Percentiles rank a stretch among this genome's conserved stretches.
Evolutionary conservation across 352 stramenopile species (phyloP).

Genomic region (Phytophthora litchii): DNA sequence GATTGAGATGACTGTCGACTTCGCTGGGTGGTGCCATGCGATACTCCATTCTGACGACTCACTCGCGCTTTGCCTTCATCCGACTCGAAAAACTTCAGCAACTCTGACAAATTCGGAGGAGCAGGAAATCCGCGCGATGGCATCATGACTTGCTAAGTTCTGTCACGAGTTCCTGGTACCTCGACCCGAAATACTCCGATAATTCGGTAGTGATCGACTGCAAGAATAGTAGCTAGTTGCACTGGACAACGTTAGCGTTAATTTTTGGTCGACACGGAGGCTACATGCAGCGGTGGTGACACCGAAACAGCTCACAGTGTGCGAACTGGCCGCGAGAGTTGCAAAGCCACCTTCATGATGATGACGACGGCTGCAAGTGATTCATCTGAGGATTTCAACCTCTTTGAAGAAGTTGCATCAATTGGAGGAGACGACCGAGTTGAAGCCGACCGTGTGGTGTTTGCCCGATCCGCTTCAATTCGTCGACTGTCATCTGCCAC

Average conservation of each 20-base stretch:
- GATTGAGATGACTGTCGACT: conserved; percentile 1
- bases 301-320: conserved; percentile 3
- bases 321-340: conserved; percentile 12
- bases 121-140: conserved; percentile 38
- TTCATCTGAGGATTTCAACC: conserved; percentile 2
- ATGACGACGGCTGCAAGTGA: conserved; percentile 10
- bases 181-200: conserved; percentile 26
- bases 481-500: conserved; percentile 35
- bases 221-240: conserved; percentile 22
- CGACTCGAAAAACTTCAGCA: conserved; percentile 54
- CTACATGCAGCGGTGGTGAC: conserved; percentile 3
- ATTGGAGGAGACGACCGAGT: conserved; percentile 28
- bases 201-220: conserved; percentile 1
- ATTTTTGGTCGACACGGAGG: conserved; percentile 6
- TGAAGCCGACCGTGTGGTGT: conserved; percentile 41
- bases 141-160: conserved; percentile 10
- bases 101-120: conserved; percentile 49
- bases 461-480: conserved; percentile 46
- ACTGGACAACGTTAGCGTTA: neutral
- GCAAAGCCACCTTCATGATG: conserved; percentile 3
- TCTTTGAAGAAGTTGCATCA: conserved; percentile 5
- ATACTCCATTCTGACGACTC: conserved; percentile 9
- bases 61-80: conserved; percentile 32
- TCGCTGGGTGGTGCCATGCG: conserved; percentile 1
- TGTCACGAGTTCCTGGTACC: neutral